A percentile compares a stretch with the other conserved stretches of the same genome.
Conservation (phyloP, 2,329 filamentous ascomycete species). For the Capronia americana region DNA sequence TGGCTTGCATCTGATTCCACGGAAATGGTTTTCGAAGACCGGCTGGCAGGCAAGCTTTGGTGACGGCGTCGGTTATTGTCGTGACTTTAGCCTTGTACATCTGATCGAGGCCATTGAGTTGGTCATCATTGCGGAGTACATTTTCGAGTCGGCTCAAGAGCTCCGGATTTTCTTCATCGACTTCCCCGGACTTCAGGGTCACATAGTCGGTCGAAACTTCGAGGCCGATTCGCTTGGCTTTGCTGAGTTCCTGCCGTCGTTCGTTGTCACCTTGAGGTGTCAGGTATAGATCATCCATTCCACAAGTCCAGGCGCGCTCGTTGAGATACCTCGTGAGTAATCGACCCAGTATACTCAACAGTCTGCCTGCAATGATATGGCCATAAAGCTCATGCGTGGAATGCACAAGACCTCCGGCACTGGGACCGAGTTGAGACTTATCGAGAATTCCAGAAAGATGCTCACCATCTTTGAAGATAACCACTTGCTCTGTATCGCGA, state of each 20-base stretch:
- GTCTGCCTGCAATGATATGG: slow-evolving; percentile 80
- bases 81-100: slow-evolving; percentile 76
- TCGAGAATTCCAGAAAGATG: slow-evolving; percentile 91
- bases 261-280: slow-evolving; percentile 77
- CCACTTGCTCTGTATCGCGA: slow-evolving; percentile 72
- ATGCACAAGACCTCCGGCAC: slow-evolving; percentile 85
- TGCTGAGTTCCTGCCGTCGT: slow-evolving; percentile 71
- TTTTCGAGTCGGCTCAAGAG: slow-evolving; percentile 82
- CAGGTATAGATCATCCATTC: slow-evolving; percentile 92
- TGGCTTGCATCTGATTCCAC: slow-evolving; percentile 97
- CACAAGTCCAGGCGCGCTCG: slow-evolving; percentile 95
- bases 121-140: slow-evolving; percentile 86
- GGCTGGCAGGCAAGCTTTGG: slow-evolving; percentile 76
- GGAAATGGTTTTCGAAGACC: slow-evolving; percentile 92
- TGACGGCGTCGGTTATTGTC: slow-evolving; percentile 78
- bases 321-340: slow-evolving; percentile 87
- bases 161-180: slow-evolving; percentile 70
- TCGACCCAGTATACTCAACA: slow-evolving; percentile 87
- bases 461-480: slow-evolving; percentile 85
- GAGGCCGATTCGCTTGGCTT: slow-evolving; percentile 73
- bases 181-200: slow-evolving; percentile 71
- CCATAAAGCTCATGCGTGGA: slow-evolving; percentile 93
- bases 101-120: slow-evolving; percentile 88
- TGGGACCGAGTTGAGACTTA: slow-evolving; percentile 92
- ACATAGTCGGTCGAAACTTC: slow-evolving; percentile 88